Base-by-base conservation (phyloP, 768 basidiomycete species). In the Podaxis rugospora region DNA sequence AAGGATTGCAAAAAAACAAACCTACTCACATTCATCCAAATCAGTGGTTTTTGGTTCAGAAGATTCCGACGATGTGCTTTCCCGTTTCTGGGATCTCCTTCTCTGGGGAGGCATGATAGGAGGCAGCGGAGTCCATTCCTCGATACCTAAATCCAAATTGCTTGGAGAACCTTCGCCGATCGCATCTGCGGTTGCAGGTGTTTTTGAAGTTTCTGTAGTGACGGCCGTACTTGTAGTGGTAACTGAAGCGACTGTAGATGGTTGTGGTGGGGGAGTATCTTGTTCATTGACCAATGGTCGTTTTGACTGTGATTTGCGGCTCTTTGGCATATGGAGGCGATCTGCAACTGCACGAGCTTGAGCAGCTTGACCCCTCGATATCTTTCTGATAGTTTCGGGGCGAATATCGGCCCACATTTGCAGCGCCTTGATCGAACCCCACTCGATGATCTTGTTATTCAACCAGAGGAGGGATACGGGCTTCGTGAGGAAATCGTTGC, bases 401-500 rank as follows among this genome's bases (percentile, higher is more conserved):
- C 87, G 79, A 61, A 88, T 75, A 69, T 93, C 92, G 10, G 92
- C 92, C 88, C 91, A 94, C 90, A 93, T 93, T 70, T 93, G 91
- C 59, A 94, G 70, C 4, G 91, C 92, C 71, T 94, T 94, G 76
- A 99, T 98, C 2, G 93, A 96, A 0, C 97, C 97, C 97, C 97
- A 99, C 72, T 99, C 97, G 63, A 96, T 92, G 70, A 98, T 95
- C 79, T 99, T 99, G 78, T 88, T 92, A 71, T 98, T 94, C 55
- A 99, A 78, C 97, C 97, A 99, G 49, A 89, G 80, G 28, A 97
- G 78, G 5, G 92, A 93, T 32, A 99, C 96, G 0, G 97, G 97
- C 69, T 99, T 99, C 44, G 95, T 98, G 52, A 99, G 74, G 75
- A 98, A 99, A 72, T 99, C 97, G 68, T 99, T 98, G 76, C 97